These are phyloP conservation scores for Auriscalpium microsporum DNA, from an alignment of 768 basidiomycete species.

Conservation along the genomic window DNA sequence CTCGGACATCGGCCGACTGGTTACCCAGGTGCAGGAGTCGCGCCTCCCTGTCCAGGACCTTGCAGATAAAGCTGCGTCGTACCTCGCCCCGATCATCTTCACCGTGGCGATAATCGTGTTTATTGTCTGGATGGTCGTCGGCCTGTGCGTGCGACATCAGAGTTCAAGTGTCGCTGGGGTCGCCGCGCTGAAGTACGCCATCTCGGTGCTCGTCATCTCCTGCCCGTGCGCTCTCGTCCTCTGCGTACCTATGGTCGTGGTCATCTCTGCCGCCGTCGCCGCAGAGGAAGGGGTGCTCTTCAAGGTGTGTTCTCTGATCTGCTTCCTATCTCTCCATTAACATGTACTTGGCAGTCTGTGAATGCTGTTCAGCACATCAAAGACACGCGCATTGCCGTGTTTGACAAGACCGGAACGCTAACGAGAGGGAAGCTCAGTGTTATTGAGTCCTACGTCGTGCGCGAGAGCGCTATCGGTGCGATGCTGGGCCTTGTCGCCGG, in stretches of 20 bases:
- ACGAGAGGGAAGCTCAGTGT: slow-evolving; percentile 36
- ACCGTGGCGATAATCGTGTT: slow-evolving; percentile 31
- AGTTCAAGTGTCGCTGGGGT: slow-evolving; percentile 21
- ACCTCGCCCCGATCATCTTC: slow-evolving; percentile 42
- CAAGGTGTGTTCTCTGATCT: slow-evolving; percentile 14
- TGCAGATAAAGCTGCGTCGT: slow-evolving; percentile 41
- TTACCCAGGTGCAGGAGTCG: slow-evolving; percentile 29
- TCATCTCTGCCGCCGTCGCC: slow-evolving; percentile 25
- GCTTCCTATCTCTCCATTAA: neutral
- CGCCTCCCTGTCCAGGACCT: slow-evolving; percentile 34
- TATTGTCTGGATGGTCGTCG: slow-evolving; percentile 29
- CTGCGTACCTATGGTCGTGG: slow-evolving; percentile 30
- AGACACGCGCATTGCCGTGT: slow-evolving; percentile 36
- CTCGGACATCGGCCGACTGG: slow-evolving; percentile 28
- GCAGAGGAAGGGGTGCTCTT: slow-evolving; percentile 25
- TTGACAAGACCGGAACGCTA: slow-evolving; percentile 58
- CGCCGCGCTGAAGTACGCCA: slow-evolving; percentile 39
- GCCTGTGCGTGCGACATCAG: slow-evolving; percentile 21
- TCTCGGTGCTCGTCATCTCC: slow-evolving; percentile 42
- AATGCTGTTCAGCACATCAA: slow-evolving; percentile 11
- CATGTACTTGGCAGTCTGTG: slow-evolving; percentile 2
- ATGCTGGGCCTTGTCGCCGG: slow-evolving; percentile 25
- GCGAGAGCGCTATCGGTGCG: slow-evolving; percentile 16
- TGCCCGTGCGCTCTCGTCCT: slow-evolving; percentile 43
- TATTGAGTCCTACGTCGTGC: slow-evolving; percentile 24